Base-by-base conservation (phyloP, 768 basidiomycete species). In the Mycena pura region DNA sequence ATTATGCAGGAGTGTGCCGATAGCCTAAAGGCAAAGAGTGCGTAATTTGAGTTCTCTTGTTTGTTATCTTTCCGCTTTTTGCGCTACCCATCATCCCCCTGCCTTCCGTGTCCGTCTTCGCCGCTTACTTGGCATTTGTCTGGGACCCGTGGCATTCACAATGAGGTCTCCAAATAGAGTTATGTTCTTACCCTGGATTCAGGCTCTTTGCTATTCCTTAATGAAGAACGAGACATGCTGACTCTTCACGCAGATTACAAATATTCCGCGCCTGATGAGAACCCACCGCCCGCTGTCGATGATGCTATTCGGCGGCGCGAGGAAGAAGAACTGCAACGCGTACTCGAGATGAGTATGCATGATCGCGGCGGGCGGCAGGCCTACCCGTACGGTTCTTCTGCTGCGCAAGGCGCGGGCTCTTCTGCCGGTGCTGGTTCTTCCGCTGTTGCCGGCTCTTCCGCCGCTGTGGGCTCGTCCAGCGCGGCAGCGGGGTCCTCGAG, bases 241-340 rank as follows among this genome's bases (percentile, higher is more conserved):
- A 14, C 28, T 21, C 39, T 57, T 39, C 14, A 1, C 40, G 6
- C 54, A 93, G 92, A 86, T 62, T 91, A 87, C 74, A 91, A 87
- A 66, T 93, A 92, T 62, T 85, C 89, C 48, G 69, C 77, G 14
- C 79, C 82, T 2, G 71, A 82, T 27, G 90, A 93, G 68, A 78
- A 86, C 15, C 81, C 86, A 4, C 91, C 92, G 0, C 89, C 86
- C 1, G 71, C 84, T 0, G 85, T 88, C 14, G 92, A 93, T 62
- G 93, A 94, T 62, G 93, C 92, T 13, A 85, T 86, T 40, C 84
- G 92, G 13, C 81, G 93, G 13, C 84, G 85, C 60, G 96, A 99
- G 71, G 96, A 98, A 69, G 96, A 96, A 69, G 96, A 99, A 66
- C 86, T 99, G 2, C 92, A 95, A 69, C 87, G 95, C 5, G 96